phyloP scores from a whole-genome alignment of 495 filamentous ascomycete genomes.

The Gamarada debralockiae region DNA sequence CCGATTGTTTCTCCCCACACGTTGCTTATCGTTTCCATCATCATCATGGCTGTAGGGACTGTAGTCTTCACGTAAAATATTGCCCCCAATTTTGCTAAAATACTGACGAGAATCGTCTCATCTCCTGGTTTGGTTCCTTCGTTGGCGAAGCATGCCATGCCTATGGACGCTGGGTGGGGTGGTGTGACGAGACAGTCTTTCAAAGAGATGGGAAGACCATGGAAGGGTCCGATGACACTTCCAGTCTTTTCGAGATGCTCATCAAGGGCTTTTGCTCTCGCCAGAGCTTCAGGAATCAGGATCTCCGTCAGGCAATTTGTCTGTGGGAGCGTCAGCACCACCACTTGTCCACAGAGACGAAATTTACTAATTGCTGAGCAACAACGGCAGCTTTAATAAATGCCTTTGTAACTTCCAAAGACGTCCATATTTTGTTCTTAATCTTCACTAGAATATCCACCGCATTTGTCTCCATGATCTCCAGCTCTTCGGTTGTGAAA shows the following conservation, averaged over 20 bases:
- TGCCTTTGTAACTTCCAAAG: slow-evolving; percentile 50
- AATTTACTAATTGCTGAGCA: slow-evolving; percentile 26
- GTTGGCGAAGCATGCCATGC: slow-evolving; percentile 39
- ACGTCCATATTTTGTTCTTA: slow-evolving; percentile 39
- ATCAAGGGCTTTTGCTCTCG: slow-evolving; percentile 49
- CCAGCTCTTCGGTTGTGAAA: slow-evolving; percentile 40
- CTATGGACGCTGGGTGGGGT: slow-evolving; percentile 22
- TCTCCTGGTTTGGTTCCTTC: slow-evolving; percentile 29
- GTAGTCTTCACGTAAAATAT: slow-evolving; percentile 65
- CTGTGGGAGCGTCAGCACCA: slow-evolving; percentile 30
- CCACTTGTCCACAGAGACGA: not conserved
- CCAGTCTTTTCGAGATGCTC: slow-evolving; percentile 43
- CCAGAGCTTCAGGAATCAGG: slow-evolving; percentile 50
- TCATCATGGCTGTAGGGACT: slow-evolving; percentile 59
- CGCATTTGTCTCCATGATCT: slow-evolving; percentile 57
- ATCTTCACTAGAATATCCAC: slow-evolving; percentile 46
- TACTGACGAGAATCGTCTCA: slow-evolving; percentile 21
- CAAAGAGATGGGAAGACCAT: slow-evolving; percentile 54
- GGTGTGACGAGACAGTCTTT: slow-evolving; percentile 48
- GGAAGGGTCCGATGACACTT: slow-evolving; percentile 47
- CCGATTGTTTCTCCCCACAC: slow-evolving; percentile 40
- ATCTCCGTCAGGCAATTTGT: slow-evolving; percentile 58
- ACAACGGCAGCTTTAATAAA: slow-evolving; percentile 52
- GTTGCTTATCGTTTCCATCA: slow-evolving; percentile 28
- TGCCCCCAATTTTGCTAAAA: slow-evolving; percentile 53